Base-by-base conservation (phyloP, 2,329 filamentous ascomycete genomes). In the Aureobasidium zeae region DNA sequence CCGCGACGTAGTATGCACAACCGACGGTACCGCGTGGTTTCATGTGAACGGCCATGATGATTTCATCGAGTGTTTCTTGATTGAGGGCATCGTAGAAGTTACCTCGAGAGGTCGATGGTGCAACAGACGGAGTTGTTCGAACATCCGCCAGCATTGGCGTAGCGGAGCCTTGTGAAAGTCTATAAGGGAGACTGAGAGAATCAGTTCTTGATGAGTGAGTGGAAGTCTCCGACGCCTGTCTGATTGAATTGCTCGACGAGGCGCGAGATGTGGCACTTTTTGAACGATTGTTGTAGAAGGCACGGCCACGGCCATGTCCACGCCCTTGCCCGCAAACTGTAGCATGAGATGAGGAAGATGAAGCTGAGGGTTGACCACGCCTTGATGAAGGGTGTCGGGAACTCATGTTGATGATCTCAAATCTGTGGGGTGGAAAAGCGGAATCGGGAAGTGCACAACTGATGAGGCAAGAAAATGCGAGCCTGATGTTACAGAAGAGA, bases 31-130 rank as follows among this genome's bases (percentile, higher is more conserved):
- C 78, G 21, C 76, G 73, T n/a, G 79, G 73, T 49, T 73, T 77
- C 58, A 89, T 70, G 47, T 93, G 79, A 17, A 94, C 67, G 1
- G 86, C 84, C 77, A 94, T 85, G 46, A 94, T 73, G 19, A 86
- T 64, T 56, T 91, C 84, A 45, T 76, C 73, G 26, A 79, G 57
- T 0, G 66, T 57, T 45, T 80, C 76, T 25, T 56, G 54, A 6
- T 42, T 44, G 25, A 69, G 66, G 25, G 68, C 62, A 37, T 64
- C 61, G 12, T 43, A 29, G 12, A 15, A 28, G 5, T 43, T 6
- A 12, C 28, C 16, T 34, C 22, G 30, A 4, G 30, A 8, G 12
- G 20, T 29, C 8, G 39, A 33, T 12, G 30, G 8, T 20, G 29
- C 9, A 6, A 20, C 10, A 8, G 30, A 20, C 15, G 30, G 8